These are phyloP conservation scores for Dactylellina haptotyla DNA, from an alignment of 2,329 filamentous ascomycete species.

Conservation along the genomic window DNA sequence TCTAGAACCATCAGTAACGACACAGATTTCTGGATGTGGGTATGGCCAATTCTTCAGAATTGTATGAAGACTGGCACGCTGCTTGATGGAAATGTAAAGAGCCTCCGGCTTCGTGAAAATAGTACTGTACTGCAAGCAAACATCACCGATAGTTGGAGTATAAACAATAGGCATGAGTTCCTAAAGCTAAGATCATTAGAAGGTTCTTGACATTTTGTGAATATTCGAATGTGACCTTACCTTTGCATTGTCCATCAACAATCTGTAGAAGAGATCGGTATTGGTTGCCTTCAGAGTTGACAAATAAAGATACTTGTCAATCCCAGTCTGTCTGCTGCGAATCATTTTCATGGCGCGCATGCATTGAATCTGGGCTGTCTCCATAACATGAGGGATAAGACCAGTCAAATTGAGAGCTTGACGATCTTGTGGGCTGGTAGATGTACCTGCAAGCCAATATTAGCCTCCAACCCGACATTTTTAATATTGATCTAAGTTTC, in stretches of 20 bases:
- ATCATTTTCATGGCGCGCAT: constrained; percentile 79
- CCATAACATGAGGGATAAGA: constrained; percentile 72
- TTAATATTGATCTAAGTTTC: too few relatives aligned
- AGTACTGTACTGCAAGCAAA: constrained; percentile 94
- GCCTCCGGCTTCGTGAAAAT: constrained; percentile 95
- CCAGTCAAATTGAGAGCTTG: constrained; percentile 73
- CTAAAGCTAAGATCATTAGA: constrained; percentile 63
- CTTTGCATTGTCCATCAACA: constrained; percentile 78
- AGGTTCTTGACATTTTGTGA: neutral
- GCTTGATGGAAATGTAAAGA: constrained; percentile 94
- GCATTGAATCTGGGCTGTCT: constrained; percentile 70
- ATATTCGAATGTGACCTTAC: constrained; percentile 58
- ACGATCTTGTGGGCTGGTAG: constrained; percentile 73
- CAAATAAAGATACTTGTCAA: constrained; percentile 87
- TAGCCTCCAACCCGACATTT: too few relatives aligned
- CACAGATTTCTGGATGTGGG: constrained; percentile 89
- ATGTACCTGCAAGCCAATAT: constrained; percentile 66
- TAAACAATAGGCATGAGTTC: constrained; percentile 86
- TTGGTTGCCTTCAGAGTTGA: constrained; percentile 79
- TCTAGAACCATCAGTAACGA: constrained; percentile 96
- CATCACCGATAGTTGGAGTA: constrained; percentile 91
- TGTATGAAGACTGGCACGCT: constrained; percentile 86
- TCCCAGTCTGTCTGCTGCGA: constrained; percentile 63
- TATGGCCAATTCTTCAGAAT: constrained; percentile 96
- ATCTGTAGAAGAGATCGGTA: constrained; percentile 82